Evolutionary conservation across 1,284 basidiomycete species (phyloP).

Genomic region (Rhodotorula sp.): DNA sequence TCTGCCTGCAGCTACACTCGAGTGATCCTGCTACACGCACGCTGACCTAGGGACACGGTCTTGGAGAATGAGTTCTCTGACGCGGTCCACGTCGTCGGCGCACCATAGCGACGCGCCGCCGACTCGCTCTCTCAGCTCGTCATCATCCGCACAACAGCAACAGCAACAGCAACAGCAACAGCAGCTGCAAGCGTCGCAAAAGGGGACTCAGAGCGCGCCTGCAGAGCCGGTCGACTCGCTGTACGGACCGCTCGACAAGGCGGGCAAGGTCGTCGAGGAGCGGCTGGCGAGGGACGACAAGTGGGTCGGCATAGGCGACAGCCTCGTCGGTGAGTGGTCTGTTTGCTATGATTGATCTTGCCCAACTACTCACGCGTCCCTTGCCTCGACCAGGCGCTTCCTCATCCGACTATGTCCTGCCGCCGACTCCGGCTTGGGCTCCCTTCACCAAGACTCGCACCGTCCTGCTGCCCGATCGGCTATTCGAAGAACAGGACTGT

Average conservation of each 20-base stretch:
- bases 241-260: slow-evolving; percentile 26
- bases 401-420: slow-evolving; percentile 62
- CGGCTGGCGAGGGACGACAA: slow-evolving; percentile 29
- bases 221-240: slow-evolving; percentile 16
- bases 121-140: slow-evolving; percentile 3
- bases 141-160: not conserved
- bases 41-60: too few species aligned
- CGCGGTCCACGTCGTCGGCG: slow-evolving; percentile 1
- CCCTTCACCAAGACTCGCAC: slow-evolving; percentile 77
- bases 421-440: slow-evolving; percentile 70
- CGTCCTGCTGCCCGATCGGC: slow-evolving; percentile 72
- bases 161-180: slow-evolving; percentile 1
- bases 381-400: slow-evolving; percentile 24
- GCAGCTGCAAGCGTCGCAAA: slow-evolving; percentile 6
- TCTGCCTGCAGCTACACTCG: not conserved
- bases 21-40: too few species aligned
- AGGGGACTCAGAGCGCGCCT: not conserved
- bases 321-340: slow-evolving; percentile 21
- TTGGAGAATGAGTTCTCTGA: not conserved
- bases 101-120: slow-evolving; percentile 3
- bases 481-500: slow-evolving; percentile 80
- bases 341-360: too few species aligned
- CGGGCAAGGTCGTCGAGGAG: slow-evolving; percentile 33
- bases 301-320: slow-evolving; percentile 26
- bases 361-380: too few species aligned